Conservation (phyloP, 139 green algal species). For the Chlorella sorokiniana region DNA sequence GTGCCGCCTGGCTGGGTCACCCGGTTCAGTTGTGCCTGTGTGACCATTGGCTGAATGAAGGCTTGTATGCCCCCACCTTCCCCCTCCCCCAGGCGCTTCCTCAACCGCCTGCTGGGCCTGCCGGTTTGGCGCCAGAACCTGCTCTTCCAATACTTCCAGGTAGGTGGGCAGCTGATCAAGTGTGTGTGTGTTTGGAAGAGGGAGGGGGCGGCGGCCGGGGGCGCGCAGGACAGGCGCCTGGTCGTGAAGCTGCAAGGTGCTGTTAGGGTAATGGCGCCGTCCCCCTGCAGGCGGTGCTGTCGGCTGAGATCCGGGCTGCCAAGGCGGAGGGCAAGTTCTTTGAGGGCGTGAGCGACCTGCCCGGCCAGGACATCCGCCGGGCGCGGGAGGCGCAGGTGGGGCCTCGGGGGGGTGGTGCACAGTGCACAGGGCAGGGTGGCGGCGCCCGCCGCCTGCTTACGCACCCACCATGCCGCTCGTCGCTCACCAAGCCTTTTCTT, state of each 20-base stretch:
- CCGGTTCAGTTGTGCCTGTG: neutral
- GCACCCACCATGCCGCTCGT: no score
- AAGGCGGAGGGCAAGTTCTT: conserved; percentile 67
- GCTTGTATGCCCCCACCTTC: neutral
- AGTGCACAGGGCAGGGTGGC: neutral
- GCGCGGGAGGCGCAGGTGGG: conserved; percentile 21
- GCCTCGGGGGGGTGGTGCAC: neutral
- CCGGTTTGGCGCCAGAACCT: conserved; percentile 78
- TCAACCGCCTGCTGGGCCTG: conserved; percentile 87
- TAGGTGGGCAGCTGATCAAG: neutral
- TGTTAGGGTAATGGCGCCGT: neutral
- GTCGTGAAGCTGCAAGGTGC: neutral
- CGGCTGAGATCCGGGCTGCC: conserved; percentile 68
- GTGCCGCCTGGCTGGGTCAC: neutral
- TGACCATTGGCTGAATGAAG: neutral
- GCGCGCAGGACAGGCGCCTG: neutral
- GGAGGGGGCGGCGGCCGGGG: no score
- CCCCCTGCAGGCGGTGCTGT: conserved; percentile 48
- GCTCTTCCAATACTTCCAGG: conserved; percentile 74
- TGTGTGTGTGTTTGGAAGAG: no score
- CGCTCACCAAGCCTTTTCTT: neutral
- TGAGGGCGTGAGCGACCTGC: conserved; percentile 70
- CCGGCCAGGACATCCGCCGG: conserved; percentile 38
- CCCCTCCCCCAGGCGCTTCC: conserved; percentile 61
- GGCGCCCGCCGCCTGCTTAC: no score